Conservation (phyloP, 371 early-diverging fungal genomes). For the Massospora cicadina region DNA sequence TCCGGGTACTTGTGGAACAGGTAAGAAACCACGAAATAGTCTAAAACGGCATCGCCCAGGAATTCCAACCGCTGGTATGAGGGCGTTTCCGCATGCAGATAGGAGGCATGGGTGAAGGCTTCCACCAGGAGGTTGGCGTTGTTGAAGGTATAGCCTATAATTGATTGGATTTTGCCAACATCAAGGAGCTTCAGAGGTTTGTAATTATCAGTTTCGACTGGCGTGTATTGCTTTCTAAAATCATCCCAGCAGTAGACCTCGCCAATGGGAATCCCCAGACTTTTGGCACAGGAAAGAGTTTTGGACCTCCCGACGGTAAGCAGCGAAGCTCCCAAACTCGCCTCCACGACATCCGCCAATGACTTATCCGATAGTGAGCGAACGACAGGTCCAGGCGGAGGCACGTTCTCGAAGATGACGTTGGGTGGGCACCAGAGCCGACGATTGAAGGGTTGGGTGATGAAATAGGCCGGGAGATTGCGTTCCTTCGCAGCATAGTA, state of each 20-base stretch:
- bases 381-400: constrained; percentile 11
- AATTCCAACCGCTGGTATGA: constrained; percentile 90
- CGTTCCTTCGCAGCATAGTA: constrained; percentile 34
- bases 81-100: constrained; percentile 27
- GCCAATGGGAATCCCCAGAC: constrained; percentile 34
- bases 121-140: constrained; percentile 41
- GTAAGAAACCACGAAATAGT: constrained; percentile 54
- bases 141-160: constrained; percentile 52
- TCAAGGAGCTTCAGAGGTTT: background rate
- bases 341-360: constrained; percentile 80
- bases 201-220: background rate
- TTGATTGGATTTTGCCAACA: constrained; percentile 21
- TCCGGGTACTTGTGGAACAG: constrained; percentile 37
- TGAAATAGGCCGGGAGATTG: constrained; percentile 33
- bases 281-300: constrained; percentile 38
- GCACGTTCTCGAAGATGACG: constrained; percentile 16
- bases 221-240: background rate
- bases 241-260: constrained; percentile 7
- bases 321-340: constrained; percentile 65
- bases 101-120: constrained; percentile 75
- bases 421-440: constrained; percentile 39
- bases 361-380: constrained; percentile 57
- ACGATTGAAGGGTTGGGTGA: constrained; percentile 38
- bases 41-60: constrained; percentile 81
- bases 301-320: constrained; percentile 34